These are phyloP conservation scores for Beta vulgaris DNA, from an alignment of 148 eudicot genomes.

Conservation along the genomic window DNA sequence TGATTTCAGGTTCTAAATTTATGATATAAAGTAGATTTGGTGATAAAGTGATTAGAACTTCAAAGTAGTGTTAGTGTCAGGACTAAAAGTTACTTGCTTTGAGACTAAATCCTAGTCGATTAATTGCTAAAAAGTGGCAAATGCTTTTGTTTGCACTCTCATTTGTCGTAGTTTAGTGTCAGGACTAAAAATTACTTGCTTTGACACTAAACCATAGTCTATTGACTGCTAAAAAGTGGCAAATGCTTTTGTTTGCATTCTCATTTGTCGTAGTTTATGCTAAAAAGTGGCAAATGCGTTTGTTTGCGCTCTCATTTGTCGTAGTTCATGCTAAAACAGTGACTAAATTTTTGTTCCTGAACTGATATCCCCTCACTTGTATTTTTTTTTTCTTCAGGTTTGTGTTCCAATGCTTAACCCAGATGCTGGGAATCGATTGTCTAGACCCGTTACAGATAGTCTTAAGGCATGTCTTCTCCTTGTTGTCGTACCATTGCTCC, in stretches of 20 bases:
- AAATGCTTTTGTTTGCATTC: neutral
- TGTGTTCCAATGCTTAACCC: slow-evolving; percentile 22
- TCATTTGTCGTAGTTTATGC: neutral
- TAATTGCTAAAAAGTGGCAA: neutral
- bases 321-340: neutral
- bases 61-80: too few relatives aligned
- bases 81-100: neutral
- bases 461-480: slow-evolving; percentile 34
- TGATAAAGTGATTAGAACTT: neutral
- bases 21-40: slow-evolving; percentile 9
- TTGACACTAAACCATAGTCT: neutral
- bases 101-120: neutral
- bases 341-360: neutral
- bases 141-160: too few relatives aligned
- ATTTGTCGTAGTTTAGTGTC: too few relatives aligned
- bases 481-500: neutral
- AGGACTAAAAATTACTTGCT: neutral
- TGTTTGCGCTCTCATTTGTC: neutral
- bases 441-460: slow-evolving; percentile 29
- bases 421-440: slow-evolving; percentile 22
- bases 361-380: neutral
- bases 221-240: neutral
- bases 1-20: too few relatives aligned
- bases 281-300: too few relatives aligned
- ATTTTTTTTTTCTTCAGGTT: slow-evolving; percentile 25